phyloP scores from a whole-genome alignment of 805 yeast genomes.

The Wickerhamiella azyma region DNA sequence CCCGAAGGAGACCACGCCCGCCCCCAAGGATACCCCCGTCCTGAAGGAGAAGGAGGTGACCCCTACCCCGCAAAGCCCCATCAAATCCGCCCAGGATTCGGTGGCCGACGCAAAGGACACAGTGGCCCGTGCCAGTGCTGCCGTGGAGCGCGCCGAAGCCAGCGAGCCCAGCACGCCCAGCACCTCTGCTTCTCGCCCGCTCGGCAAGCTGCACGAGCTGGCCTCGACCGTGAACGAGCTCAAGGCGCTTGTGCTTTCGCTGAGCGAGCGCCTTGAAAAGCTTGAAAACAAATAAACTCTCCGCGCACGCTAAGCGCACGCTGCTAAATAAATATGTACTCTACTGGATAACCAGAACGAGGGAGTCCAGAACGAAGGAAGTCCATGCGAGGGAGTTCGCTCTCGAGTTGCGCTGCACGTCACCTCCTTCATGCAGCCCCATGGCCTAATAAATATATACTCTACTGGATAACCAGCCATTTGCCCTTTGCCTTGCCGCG shows the following conservation, averaged over 20 bases:
- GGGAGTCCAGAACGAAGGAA: no score
- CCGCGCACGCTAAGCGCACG: no score
- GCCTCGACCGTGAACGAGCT: conserved; percentile 13
- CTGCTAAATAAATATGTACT: background rate
- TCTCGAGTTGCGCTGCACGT: no score
- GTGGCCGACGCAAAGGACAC: conserved; percentile 5
- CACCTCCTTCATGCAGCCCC: background rate
- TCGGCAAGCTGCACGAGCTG: conserved; percentile 11
- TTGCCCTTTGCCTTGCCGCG: background rate
- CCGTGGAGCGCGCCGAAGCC: conserved; percentile 7
- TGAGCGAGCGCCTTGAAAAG: conserved; percentile 15
- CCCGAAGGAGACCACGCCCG: conserved; percentile 10
- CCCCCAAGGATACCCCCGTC: conserved; percentile 10
- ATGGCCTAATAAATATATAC: conserved; percentile 1
- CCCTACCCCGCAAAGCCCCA: background rate
- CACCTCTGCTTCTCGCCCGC: background rate
- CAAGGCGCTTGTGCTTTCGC: conserved; percentile 13
- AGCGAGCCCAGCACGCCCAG: background rate
- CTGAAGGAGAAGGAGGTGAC: conserved; percentile 8
- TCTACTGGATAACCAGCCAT: conserved; percentile 1
- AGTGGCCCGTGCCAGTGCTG: conserved; percentile 4
- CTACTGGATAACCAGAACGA: conserved; percentile 1
- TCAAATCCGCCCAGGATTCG: conserved; percentile 4
- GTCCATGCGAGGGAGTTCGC: no score
- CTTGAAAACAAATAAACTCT: conserved; percentile 13